Base-by-base conservation (phyloP, 1,284 basidiomycete species). In the Pisolithus thermaeus region DNA sequence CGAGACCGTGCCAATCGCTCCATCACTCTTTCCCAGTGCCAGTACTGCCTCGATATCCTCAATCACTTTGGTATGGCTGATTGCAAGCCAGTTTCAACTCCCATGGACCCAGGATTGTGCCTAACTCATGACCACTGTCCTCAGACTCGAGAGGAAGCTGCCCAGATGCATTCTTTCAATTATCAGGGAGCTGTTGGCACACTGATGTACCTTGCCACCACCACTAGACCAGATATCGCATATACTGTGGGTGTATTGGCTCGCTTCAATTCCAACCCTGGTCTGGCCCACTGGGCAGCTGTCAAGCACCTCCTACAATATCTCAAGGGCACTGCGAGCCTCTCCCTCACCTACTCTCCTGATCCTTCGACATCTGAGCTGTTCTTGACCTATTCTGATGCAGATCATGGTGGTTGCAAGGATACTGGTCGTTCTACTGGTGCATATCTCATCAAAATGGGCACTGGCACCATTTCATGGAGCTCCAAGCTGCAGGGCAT, bases 21-120 rank as follows among this genome's bases (percentile, higher is more conserved):
- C 20, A 22, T 41, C 7, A 12, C 40, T 7, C n/a, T 41, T 7
- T 41, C 40, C 40, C 40, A 41, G 40, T 2, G 22, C 4, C 40
- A 41, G 4, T 41, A 41, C 40, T 20, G 40, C 40, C 37, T 38
- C 1, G 52, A 61, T 16, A 60, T 73, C 7, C 66, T 78, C 1
- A 51, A 62, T 30, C 1, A 3, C 28, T 30, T 30, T 50, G n/a
- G 16, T 3, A 38, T 38, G n/a, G 20, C 20, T 9, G 16, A 38
- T 5, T 38, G 32, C 12, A 32, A 32, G 32, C 32, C 32, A 32
- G 12, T 32, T 14, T 32, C 32, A 3, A 32, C 32, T 5, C 32
- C 12, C 12, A 32, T 32, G 32, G 32, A 32, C 4, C 32, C 11
- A 32, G 12, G 12, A 14, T 12, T 32, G 4, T 4, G 4, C 32